Evolutionary conservation across 345 rosid species (phyloP).

Genomic region (Cochlearia excelsa): DNA sequence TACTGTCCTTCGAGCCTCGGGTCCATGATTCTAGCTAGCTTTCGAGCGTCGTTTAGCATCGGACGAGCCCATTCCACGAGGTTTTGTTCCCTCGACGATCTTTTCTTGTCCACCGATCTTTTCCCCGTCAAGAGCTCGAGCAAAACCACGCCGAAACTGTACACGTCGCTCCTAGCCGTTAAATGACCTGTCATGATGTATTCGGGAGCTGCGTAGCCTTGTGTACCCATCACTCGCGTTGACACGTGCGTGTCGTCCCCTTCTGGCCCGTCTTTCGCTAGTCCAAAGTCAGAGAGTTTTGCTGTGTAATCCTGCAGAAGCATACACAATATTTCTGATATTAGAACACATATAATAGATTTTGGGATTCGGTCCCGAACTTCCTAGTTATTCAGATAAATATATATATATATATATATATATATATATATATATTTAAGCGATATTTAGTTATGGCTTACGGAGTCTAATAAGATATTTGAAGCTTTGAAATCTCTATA

Average conservation of each 20-base stretch:
- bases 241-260: slow-evolving; percentile 93
- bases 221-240: slow-evolving; percentile 91
- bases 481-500: slow-evolving; percentile 91
- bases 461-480: slow-evolving; percentile 81
- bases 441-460: slow-evolving; percentile 20
- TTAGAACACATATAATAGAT: not conserved
- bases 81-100: slow-evolving; percentile 55
- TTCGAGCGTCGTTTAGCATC: slow-evolving; percentile 59
- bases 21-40: slow-evolving; percentile 70
- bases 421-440: too few species aligned
- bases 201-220: slow-evolving; percentile 95
- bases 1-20: slow-evolving; percentile 86
- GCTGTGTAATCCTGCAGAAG: slow-evolving; percentile 63
- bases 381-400: too few species aligned
- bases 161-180: slow-evolving; percentile 67
- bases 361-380: not conserved
- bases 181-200: slow-evolving; percentile 89
- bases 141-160: slow-evolving; percentile 67
- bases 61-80: slow-evolving; percentile 73
- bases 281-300: slow-evolving; percentile 83
- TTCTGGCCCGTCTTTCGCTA: slow-evolving; percentile 94
- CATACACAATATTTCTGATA: too few species aligned
- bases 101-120: slow-evolving; percentile 58
- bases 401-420: too few species aligned
- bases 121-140: slow-evolving; percentile 63